Evolutionary conservation across 2,329 filamentous ascomycete species (phyloP).

Genomic region (Clonostachys solani): DNA sequence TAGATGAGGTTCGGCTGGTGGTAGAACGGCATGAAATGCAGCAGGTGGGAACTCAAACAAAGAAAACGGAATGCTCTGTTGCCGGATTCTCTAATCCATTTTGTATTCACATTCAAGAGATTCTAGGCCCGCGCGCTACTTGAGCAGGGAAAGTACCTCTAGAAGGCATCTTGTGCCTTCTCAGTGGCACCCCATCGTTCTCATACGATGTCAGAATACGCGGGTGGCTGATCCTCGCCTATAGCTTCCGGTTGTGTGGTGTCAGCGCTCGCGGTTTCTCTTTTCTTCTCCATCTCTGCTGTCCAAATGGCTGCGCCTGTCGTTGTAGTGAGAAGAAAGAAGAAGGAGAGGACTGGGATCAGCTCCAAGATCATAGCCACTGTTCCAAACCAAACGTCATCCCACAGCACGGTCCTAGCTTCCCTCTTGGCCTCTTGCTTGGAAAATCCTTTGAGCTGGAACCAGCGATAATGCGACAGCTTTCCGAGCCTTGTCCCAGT

Average conservation of each 20-base stretch:
- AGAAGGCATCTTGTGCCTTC: too few relatives aligned
- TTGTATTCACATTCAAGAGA: too few relatives aligned
- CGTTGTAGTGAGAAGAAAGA: slow-evolving; percentile 86
- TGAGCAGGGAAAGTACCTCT: too few relatives aligned
- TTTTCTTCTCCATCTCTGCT: slow-evolving; percentile 66
- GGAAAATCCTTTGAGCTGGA: slow-evolving; percentile 69
- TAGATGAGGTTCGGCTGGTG: too few relatives aligned
- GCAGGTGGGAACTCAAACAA: too few relatives aligned
- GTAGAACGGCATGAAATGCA: too few relatives aligned
- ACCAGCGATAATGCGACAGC: slow-evolving; percentile 88
- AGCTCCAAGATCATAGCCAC: slow-evolving; percentile 80
- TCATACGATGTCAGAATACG: slow-evolving; percentile 13
- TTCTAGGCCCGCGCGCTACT: too few relatives aligned
- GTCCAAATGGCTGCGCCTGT: slow-evolving; percentile 85
- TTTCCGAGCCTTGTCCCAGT: slow-evolving; percentile 86
- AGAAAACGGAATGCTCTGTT: too few relatives aligned
- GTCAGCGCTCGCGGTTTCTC: slow-evolving; percentile 8
- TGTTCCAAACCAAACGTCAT: slow-evolving; percentile 92
- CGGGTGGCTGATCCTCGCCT: slow-evolving; percentile 11
- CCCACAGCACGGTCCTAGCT: slow-evolving; percentile 64
- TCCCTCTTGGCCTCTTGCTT: slow-evolving; percentile 71
- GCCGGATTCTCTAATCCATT: too few relatives aligned
- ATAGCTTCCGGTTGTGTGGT: slow-evolving; percentile 5
- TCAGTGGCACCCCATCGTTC: not conserved
- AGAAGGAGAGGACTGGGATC: slow-evolving; percentile 87